Evolutionary conservation across 805 yeast genomes (phyloP).

Genomic region (Candida jianshihensis): DNA sequence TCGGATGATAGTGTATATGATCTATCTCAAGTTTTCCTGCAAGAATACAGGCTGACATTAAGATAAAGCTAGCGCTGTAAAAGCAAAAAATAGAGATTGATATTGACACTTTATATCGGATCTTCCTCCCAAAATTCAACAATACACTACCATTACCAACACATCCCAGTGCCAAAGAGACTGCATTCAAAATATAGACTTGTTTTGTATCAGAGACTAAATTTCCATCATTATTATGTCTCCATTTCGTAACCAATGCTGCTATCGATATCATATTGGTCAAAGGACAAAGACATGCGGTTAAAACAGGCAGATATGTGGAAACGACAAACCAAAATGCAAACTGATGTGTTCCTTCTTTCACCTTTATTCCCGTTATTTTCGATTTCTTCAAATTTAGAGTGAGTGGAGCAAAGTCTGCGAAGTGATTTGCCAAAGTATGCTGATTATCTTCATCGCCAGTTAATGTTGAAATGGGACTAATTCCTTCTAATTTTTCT

Average conservation of each 20-base stretch:
- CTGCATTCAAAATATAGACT: conserved; percentile 49
- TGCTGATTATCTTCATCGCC: neutral
- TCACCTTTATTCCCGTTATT: conserved; percentile 9
- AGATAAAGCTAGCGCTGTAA: conserved; percentile 48
- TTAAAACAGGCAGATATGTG: conserved; percentile 63
- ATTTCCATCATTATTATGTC: conserved; percentile 25
- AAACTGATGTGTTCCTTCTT: conserved; percentile 12
- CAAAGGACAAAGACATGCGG: conserved; percentile 75
- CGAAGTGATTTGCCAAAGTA: neutral
- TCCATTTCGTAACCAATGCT: conserved; percentile 68
- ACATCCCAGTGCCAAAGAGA: conserved; percentile 60
- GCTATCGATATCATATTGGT: conserved; percentile 69
- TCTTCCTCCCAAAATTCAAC: conserved; percentile 56
- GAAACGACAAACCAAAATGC: conserved; percentile 58
- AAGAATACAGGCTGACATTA: conserved; percentile 42
- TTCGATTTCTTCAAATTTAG: conserved; percentile 11
- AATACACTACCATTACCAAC: conserved; percentile 63
- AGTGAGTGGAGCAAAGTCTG: conserved; percentile 13
- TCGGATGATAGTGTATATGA: conserved; percentile 20
- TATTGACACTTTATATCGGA: conserved; percentile 58
- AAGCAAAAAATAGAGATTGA: conserved; percentile 56
- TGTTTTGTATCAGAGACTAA: conserved; percentile 30
- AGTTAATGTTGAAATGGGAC: too few relatives aligned
- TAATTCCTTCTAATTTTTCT: too few relatives aligned
- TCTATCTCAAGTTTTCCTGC: conserved; percentile 27